Percentiles rank a stretch among this genome's conserved stretches.
These are phyloP conservation scores for Teunomyces tritomae DNA, from an alignment of 805 yeast species.

Conservation along the genomic window DNA sequence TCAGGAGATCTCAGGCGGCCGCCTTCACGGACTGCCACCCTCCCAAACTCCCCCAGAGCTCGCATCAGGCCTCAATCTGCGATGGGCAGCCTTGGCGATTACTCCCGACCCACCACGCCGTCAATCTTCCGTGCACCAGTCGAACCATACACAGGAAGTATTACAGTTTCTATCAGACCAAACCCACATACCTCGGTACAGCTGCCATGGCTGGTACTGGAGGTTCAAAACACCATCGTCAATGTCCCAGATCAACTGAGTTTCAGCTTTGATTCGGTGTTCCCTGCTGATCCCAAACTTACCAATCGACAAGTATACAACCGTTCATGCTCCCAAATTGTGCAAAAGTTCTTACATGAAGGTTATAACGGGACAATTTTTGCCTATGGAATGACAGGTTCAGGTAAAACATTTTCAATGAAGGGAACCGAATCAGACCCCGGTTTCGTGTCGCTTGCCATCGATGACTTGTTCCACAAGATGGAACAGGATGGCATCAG, in stretches of 20 bases:
- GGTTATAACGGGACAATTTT: conserved; percentile 88
- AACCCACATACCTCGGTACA: conserved; percentile 49
- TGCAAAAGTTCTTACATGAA: conserved; percentile 52
- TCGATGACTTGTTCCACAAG: conserved; percentile 54
- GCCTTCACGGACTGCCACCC: conserved; percentile 21
- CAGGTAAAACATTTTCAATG: conserved; percentile 89
- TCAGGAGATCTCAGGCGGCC: conserved; percentile 27
- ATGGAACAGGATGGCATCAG: conserved; percentile 25
- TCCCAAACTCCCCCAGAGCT: conserved; percentile 32
- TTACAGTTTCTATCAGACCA: conserved; percentile 75
- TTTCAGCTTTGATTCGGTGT: conserved; percentile 78
- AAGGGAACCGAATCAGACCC: conserved; percentile 62
- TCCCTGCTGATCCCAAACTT: conserved; percentile 44
- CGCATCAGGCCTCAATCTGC: conserved; percentile 37
- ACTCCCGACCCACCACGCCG: conserved; percentile 39
- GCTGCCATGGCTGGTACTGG: conserved; percentile 1
- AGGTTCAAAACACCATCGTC: conserved; percentile 38
- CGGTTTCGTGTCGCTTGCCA: conserved; percentile 72
- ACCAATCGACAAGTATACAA: conserved; percentile 62
- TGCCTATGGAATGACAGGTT: conserved; percentile 94
- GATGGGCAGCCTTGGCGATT: conserved; percentile 22
- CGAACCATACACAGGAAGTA: conserved; percentile 63
- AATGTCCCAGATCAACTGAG: conserved; percentile 54
- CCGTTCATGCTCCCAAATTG: conserved; percentile 49
- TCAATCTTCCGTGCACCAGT: conserved; percentile 18